Percentiles rank a stretch among this genome's conserved stretches.
Conservation (phyloP, 2,329 filamentous ascomycete species). For the Trichoderma citrinoviride region DNA sequence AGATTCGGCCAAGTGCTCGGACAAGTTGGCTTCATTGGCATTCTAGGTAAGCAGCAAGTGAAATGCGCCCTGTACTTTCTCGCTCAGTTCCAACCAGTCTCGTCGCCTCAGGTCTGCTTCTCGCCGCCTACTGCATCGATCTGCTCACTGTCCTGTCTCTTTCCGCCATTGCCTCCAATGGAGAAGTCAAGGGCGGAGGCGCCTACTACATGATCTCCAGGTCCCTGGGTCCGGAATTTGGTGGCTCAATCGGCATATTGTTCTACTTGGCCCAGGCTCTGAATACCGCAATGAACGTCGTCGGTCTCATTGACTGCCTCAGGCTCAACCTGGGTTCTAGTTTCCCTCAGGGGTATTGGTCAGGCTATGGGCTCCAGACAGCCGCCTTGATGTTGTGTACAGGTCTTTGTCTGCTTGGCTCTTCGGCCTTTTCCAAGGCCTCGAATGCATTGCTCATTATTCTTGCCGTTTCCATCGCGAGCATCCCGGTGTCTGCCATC, state of each 20-base stretch:
- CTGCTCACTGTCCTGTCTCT: slow-evolving; percentile 82
- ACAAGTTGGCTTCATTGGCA: slow-evolving; percentile 74
- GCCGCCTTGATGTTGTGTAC: slow-evolving; percentile 69
- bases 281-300: slow-evolving; percentile 83
- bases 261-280: slow-evolving; percentile 90
- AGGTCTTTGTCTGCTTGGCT: slow-evolving; percentile 73
- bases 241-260: slow-evolving; percentile 80
- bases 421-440: slow-evolving; percentile 73
- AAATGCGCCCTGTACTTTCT: background rate
- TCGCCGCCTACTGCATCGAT: slow-evolving; percentile 75
- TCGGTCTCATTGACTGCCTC: slow-evolving; percentile 80
- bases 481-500: slow-evolving; percentile 76
- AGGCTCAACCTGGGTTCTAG: slow-evolving; percentile 68
- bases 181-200: slow-evolving; percentile 81
- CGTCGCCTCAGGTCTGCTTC: slow-evolving; percentile 59
- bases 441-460: slow-evolving; percentile 74
- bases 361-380: slow-evolving; percentile 72
- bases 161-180: slow-evolving; percentile 86
- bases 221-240: slow-evolving; percentile 83
- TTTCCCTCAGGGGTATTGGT: slow-evolving; percentile 72
- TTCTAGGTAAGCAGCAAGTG: slow-evolving; percentile 59
- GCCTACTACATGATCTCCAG: slow-evolving; percentile 88
- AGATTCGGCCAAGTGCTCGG: slow-evolving; percentile 83
- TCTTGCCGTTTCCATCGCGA: slow-evolving; percentile 70
- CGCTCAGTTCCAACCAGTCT: background rate